Base-by-base conservation (phyloP, 2,329 filamentous ascomycete species). In the Pyrenophora seminiperda region DNA sequence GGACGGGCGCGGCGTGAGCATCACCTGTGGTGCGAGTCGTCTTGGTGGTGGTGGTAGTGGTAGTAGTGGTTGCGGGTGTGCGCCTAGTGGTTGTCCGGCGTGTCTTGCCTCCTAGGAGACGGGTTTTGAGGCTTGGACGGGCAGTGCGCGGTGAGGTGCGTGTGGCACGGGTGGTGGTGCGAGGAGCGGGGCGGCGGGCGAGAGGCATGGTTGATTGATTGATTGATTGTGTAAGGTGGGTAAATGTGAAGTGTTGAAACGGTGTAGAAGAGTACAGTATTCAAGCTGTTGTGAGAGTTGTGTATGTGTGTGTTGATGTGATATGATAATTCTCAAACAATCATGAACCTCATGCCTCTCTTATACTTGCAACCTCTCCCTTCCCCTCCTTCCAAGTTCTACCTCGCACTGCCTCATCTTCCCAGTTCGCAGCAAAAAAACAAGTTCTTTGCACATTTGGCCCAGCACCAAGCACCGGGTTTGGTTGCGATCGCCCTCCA, bases 61-160 rank as follows among this genome's bases (percentile, higher is more conserved):
- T 65, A 65, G 61, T 69, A 7, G 63, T 71, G 6, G 62, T 54
- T 18, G 53, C 56, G 59, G 64, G 75, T 9, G 57, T 50, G 20
- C 54, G 56, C n/a, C 71, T 73, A 19, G 73, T 72, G 32, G 20
- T 38, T 38, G 73, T 72, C 41, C 70, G 66, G 1, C 67, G 73
- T 27, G 24, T 4, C 24, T 27, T 27, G 39, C 68, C 68, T 33
- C 77, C 78, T 9, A 79, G 73, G 11, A 85, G 77, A 46, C 81
- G 78, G 43, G 78, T 79, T 74, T 83, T 79, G 38, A 85, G 73
- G 29, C 76, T 78, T 14, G 81, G 81, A 56, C 72, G 76, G 32
- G 73, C 67, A 36, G 75, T 67, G 27, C 67, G 59, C 27, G 63
- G 53, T 48, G 60, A 61, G n/a, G 58, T 61, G 56, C 49, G 61